Percentiles rank a stretch among this genome's conserved stretches.
Conservation (phyloP, 2,329 filamentous ascomycete genomes). For the Aspergillus awamori region DNA sequence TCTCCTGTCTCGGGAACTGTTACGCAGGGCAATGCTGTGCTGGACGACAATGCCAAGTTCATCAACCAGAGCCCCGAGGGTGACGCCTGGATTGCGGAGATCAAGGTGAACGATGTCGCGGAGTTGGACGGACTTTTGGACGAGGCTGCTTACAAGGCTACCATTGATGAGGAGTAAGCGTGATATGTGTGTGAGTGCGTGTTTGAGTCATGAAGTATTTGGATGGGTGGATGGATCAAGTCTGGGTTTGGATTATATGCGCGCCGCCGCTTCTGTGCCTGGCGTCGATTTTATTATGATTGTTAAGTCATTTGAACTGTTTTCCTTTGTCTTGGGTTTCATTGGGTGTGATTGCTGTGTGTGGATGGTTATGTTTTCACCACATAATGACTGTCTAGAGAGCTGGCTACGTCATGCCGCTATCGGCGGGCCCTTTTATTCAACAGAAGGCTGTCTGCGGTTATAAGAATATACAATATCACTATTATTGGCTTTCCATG, state of each 20-base stretch:
- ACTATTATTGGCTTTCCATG: background rate
- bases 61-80: slow-evolving; percentile 91
- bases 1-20: slow-evolving; percentile 80
- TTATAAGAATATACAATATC: background rate
- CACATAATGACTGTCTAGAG: background rate
- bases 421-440: background rate
- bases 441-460: background rate
- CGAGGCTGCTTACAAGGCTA: slow-evolving; percentile 71
- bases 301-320: background rate
- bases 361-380: background rate
- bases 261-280: background rate
- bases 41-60: slow-evolving; percentile 82
- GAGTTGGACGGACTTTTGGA: slow-evolving; percentile 79
- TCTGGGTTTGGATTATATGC: background rate
- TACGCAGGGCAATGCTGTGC: slow-evolving; percentile 68
- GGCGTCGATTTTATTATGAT: background rate
- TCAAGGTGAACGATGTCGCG: slow-evolving; percentile 70
- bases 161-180: slow-evolving; percentile 62
- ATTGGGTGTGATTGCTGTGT: background rate
- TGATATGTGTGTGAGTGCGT: background rate
- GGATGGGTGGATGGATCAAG: slow-evolving; percentile 4
- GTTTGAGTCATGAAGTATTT: slow-evolving; percentile 15
- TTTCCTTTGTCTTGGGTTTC: background rate
- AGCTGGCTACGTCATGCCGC: background rate
- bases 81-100: slow-evolving; percentile 91